Percentiles rank a stretch among this genome's conserved stretches.
phyloP scores from a whole-genome alignment of 768 basidiomycete species.

The Suillus weaverae region DNA sequence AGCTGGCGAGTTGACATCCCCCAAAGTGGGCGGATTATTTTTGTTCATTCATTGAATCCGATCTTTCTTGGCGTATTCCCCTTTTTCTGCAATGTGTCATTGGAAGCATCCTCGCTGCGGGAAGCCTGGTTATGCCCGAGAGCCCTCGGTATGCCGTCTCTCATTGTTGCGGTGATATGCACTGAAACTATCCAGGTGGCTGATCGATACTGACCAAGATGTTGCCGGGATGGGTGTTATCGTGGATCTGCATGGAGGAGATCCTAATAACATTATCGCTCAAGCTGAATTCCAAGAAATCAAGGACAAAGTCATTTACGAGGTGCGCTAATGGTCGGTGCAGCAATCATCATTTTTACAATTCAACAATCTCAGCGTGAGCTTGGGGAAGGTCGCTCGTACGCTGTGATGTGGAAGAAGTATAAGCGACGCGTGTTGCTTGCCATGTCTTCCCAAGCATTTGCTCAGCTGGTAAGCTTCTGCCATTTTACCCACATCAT shows the following conservation, averaged over 20 bases:
- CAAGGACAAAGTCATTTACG: slow-evolving; percentile 72
- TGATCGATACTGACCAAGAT: slow-evolving; percentile 86
- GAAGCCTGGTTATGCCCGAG: slow-evolving; percentile 85
- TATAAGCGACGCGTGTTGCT: slow-evolving; percentile 88
- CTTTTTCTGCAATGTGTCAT: slow-evolving; percentile 88
- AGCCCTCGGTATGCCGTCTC: slow-evolving; percentile 64
- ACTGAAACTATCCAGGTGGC: slow-evolving; percentile 55
- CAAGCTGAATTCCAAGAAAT: slow-evolving; percentile 89
- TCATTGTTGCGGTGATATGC: not conserved
- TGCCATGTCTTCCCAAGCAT: slow-evolving; percentile 94
- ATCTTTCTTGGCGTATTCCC: slow-evolving; percentile 90
- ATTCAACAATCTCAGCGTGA: slow-evolving; percentile 53
- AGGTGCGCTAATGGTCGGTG: slow-evolving; percentile 43
- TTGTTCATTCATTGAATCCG: slow-evolving; percentile 82
- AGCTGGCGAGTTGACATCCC: slow-evolving; percentile 8
- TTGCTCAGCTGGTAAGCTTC: slow-evolving; percentile 81
- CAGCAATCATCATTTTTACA: not conserved
- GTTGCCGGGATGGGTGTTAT: slow-evolving; percentile 82
- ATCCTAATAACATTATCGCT: slow-evolving; percentile 65
- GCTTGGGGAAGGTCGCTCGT: slow-evolving; percentile 73
- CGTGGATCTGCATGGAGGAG: slow-evolving; percentile 85
- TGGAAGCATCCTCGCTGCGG: slow-evolving; percentile 73
- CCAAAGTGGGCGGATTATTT: slow-evolving; percentile 91
- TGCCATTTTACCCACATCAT: slow-evolving; percentile 1
- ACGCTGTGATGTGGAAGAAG: slow-evolving; percentile 79